Evolutionary conservation across 345 rosid species (phyloP).

Genomic region (Bruguiera sexangula): DNA sequence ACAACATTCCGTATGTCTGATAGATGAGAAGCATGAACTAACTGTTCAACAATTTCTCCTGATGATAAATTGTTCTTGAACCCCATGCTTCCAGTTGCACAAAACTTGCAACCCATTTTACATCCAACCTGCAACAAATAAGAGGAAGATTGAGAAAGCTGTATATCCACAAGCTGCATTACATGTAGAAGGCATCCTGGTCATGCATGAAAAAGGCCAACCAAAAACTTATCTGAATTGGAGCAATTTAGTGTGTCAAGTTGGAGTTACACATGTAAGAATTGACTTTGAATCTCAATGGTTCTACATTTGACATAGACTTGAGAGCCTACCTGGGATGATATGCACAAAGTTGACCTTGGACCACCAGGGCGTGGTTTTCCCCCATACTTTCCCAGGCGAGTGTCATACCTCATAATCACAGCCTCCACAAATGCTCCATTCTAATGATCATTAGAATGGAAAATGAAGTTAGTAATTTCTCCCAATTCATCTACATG

Average conservation of each 20-base stretch:
- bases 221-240: neutral
- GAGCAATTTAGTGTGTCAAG: neutral
- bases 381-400: constrained; percentile 80
- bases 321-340: constrained; percentile 64
- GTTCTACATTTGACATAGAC: neutral
- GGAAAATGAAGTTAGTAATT: constrained; percentile 1
- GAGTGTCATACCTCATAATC: constrained; percentile 83
- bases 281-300: neutral
- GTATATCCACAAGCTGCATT: neutral
- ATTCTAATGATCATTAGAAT: constrained; percentile 39
- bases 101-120: constrained; percentile 97
- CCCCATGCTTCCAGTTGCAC: constrained; percentile 99
- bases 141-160: neutral
- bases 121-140: constrained; percentile 73
- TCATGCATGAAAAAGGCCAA: neutral
- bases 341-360: constrained; percentile 81
- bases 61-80: constrained; percentile 77
- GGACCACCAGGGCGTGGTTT: constrained; percentile 83
- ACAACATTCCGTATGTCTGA: constrained; percentile 80
- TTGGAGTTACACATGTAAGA: neutral
- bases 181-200: neutral
- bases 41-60: constrained; percentile 94
- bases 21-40: constrained; percentile 79
- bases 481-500: neutral
- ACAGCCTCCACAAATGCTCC: constrained; percentile 92